phyloP scores from a whole-genome alignment of 768 basidiomycete genomes.

The Amylocystis lapponica region DNA sequence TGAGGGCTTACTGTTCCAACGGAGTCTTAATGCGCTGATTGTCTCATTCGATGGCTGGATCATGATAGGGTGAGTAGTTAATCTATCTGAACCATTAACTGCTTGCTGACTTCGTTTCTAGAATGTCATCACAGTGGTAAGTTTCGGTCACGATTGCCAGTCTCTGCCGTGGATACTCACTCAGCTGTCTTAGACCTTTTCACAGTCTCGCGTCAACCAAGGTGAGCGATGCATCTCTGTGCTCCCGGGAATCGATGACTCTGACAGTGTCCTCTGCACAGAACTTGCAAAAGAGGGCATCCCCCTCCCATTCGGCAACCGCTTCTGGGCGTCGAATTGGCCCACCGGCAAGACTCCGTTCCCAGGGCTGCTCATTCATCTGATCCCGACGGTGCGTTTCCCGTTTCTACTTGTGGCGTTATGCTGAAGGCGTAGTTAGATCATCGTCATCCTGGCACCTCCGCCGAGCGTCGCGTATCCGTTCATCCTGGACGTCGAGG shows the following conservation, averaged over 20 bases:
- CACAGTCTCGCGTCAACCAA: slow-evolving; percentile 52
- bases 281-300: slow-evolving; percentile 58
- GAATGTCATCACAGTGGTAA: slow-evolving; percentile 22
- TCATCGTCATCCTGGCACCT: slow-evolving; percentile 50
- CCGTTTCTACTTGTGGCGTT: not conserved
- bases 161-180: slow-evolving; percentile 8
- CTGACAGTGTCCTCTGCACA: not conserved
- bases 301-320: slow-evolving; percentile 54
- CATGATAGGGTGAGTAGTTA: slow-evolving; percentile 10
- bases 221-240: slow-evolving; percentile 15
- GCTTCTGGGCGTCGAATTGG: slow-evolving; percentile 60
- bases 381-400: slow-evolving; percentile 44
- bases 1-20: slow-evolving; percentile 25
- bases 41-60: no score
- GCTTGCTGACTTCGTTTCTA: no score
- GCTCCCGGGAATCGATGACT: no score
- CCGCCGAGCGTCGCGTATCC: slow-evolving; percentile 50
- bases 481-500: slow-evolving; percentile 54
- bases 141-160: slow-evolving; percentile 4
- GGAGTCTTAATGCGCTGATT: not conserved
- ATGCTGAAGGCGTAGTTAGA: slow-evolving; percentile 19
- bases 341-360: slow-evolving; percentile 51
- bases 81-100: not conserved
- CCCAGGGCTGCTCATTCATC: slow-evolving; percentile 48
- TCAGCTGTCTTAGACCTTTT: no score